Base-by-base conservation (phyloP, 2,329 filamentous ascomycete species). In the Fusarium setosum region DNA sequence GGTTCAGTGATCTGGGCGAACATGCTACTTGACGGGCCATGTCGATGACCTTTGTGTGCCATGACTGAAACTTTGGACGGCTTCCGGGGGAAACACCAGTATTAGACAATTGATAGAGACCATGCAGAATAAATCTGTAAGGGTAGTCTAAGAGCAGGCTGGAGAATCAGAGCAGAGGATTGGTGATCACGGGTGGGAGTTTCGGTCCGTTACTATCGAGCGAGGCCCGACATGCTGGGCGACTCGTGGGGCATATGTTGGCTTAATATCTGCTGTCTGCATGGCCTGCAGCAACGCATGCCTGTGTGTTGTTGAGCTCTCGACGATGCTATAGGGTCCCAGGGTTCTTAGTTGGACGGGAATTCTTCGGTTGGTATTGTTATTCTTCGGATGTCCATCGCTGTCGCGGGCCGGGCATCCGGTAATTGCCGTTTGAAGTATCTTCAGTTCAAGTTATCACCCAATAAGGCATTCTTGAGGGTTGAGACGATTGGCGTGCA, bases 1-100 rank as follows among this genome's bases (percentile, higher is more conserved):
- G 77, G 69, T 31, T 70, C 67, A 41, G 69, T 72, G 15, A 58
- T 68, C 47, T 68, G 59, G 41, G 69, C 69, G 54, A 72, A 72
- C 69, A 72, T 72, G 32, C 69, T 72, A 51, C 63, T 70, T 29
- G 69, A 70, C 6, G 68, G 68, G 12, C 67, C 69, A 65, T 69
- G 69, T 12, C 34, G 56, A 35, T 65, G 65, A 21, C 56, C 55
- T 18, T 61, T 60, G 24, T 60, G 56, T 17, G 53, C 64, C 67
- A 72, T 72, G 37, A n/a, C 49, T 24, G 44, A 41, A 42, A 23
- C 12, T 6, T 31, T 21, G 18, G 21, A 12, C 17, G 40, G 18
- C 35, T 11, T 37, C 35, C 11, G n/a, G 7, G 35, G 18, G 8
- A 18, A 20, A n/a, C n/a, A n/a, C n/a, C n/a, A n/a, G n/a, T n/a